phyloP scores from a whole-genome alignment of 352 stramenopile species.

The Poterioochromonas sp. region DNA sequence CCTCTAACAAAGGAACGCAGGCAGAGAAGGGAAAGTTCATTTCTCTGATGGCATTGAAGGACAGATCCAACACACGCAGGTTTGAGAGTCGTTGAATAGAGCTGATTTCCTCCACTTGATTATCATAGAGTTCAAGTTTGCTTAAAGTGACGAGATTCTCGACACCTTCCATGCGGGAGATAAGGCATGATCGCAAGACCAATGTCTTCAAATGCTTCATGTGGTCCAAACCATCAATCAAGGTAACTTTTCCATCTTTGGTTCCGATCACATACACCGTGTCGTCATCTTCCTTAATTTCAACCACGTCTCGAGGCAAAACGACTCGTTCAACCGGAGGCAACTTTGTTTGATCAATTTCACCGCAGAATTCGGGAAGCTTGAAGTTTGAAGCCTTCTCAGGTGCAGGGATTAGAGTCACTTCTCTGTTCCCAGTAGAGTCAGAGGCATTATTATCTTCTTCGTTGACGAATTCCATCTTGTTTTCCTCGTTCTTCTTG shows the following conservation, averaged over 20 bases:
- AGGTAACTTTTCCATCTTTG: conserved; percentile 55
- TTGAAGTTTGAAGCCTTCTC: no score
- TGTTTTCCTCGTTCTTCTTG: no score
- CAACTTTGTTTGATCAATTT: no score
- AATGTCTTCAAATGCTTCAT: conserved; percentile 45
- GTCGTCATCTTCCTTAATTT: conserved; percentile 29
- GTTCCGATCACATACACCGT: conserved; percentile 43
- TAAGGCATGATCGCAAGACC: conserved; percentile 60
- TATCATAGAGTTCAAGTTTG: conserved; percentile 95
- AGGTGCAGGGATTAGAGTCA: no score
- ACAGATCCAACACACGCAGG: conserved; percentile 76
- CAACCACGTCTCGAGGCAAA: neutral
- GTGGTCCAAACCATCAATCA: conserved; percentile 52
- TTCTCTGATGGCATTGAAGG: conserved; percentile 87
- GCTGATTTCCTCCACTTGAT: conserved; percentile 72
- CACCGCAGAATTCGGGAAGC: no score
- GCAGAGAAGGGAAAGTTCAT: conserved; percentile 52
- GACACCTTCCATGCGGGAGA: conserved; percentile 60
- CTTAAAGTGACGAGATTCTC: conserved; percentile 55
- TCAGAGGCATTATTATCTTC: no score
- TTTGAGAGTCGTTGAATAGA: conserved; percentile 36
- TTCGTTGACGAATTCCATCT: no score
- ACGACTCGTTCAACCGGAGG: neutral
- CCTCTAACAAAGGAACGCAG: conserved; percentile 40
- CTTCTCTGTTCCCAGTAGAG: no score